Evolutionary conservation across 2,329 filamentous ascomycete genomes (phyloP).

Genomic region (Tricladium varicosporioides): DNA sequence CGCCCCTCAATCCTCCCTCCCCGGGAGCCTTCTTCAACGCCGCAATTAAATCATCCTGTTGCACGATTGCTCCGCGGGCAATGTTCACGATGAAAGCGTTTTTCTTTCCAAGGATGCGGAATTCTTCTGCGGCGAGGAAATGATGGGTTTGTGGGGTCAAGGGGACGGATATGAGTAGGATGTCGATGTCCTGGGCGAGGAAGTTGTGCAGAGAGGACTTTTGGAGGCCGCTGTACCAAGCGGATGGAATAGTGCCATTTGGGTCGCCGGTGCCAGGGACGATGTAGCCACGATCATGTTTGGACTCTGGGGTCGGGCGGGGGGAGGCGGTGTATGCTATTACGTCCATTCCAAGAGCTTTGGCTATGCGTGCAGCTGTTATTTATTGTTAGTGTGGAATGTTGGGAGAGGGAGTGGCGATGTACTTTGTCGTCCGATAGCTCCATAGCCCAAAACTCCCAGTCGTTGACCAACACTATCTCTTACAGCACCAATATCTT

Average conservation of each 20-base stretch:
- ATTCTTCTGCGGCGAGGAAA: slow-evolving; percentile 41
- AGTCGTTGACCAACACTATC: slow-evolving; percentile 58
- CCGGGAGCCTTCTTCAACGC: slow-evolving; percentile 42
- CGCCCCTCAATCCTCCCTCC: slow-evolving; percentile 53
- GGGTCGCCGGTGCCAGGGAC: slow-evolving; percentile 55
- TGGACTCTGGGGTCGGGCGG: slow-evolving; percentile 55
- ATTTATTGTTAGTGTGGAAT: background rate
- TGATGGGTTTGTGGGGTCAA: slow-evolving; percentile 36
- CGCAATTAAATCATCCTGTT: slow-evolving; percentile 56
- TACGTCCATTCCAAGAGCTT: slow-evolving; percentile 60
- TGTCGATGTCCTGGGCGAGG: slow-evolving; percentile 36
- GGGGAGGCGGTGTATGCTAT: slow-evolving; percentile 64
- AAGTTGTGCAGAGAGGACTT: slow-evolving; percentile 35
- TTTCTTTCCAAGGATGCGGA: slow-evolving; percentile 35
- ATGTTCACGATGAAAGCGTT: slow-evolving; percentile 63
- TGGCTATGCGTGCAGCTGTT: slow-evolving; percentile 45
- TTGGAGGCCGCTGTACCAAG: slow-evolving; percentile 37
- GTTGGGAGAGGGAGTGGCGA: background rate
- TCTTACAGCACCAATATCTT: slow-evolving; percentile 37
- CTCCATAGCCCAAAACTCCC: slow-evolving; percentile 45
- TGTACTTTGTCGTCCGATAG: slow-evolving; percentile 42
- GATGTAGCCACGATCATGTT: slow-evolving; percentile 57
- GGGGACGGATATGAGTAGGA: slow-evolving; percentile 38
- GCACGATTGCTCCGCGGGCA: slow-evolving; percentile 58
- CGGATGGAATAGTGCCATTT: slow-evolving; percentile 35